Percentiles rank a stretch among this genome's conserved stretches.
phyloP scores from a whole-genome alignment of 768 basidiomycete species.

The Boletus rex-veris region DNA sequence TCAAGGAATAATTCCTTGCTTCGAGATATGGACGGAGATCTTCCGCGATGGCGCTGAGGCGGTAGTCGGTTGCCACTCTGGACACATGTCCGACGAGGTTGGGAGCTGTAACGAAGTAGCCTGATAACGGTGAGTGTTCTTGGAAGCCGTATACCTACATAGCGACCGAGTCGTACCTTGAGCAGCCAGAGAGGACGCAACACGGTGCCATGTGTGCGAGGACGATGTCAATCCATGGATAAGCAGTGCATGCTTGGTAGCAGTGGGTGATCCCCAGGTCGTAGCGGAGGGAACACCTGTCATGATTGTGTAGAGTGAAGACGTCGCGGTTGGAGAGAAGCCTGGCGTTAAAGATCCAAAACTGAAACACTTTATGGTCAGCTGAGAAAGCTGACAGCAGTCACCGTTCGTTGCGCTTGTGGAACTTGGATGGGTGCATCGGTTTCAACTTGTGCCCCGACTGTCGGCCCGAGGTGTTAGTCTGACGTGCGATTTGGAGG shows the following conservation, averaged over 20 bases:
- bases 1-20: slow-evolving; percentile 8
- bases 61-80: slow-evolving; percentile 10
- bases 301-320: slow-evolving; percentile 2
- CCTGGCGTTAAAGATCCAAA: too few species aligned
- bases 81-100: slow-evolving; percentile 17
- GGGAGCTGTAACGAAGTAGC: slow-evolving; percentile 22
- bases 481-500: too few species aligned
- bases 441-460: too few species aligned
- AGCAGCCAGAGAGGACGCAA: slow-evolving; percentile 14
- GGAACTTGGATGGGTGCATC: too few species aligned
- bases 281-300: slow-evolving; percentile 14
- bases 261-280: slow-evolving; percentile 21
- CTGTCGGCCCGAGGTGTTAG: too few species aligned
- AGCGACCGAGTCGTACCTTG: slow-evolving; percentile 7
- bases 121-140: background rate
- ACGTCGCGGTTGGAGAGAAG: too few species aligned
- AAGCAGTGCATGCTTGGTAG: slow-evolving; percentile 25
- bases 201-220: slow-evolving; percentile 18
- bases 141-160: too few species aligned
- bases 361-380: too few species aligned
- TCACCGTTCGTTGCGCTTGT: too few species aligned
- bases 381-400: too few species aligned
- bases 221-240: slow-evolving; percentile 25
- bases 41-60: slow-evolving; percentile 1
- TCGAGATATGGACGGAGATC: slow-evolving; percentile 19